Percentiles rank a stretch among this genome's conserved stretches.
These are phyloP conservation scores for Umbelopsis sp. DNA, from an alignment of 192 early-diverging fungal genomes.

Conservation along the genomic window DNA sequence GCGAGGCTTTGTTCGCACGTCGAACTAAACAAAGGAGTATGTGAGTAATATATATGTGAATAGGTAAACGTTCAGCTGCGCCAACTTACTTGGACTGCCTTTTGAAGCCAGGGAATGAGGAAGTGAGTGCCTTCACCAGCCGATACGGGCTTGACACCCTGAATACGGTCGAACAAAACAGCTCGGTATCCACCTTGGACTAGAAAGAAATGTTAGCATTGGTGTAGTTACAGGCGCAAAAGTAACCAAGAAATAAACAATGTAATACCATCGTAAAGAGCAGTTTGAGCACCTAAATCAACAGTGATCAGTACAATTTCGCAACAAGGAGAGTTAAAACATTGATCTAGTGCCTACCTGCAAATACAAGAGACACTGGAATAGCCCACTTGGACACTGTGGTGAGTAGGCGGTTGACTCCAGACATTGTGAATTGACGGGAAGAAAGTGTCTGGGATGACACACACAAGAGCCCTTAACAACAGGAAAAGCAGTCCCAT, in stretches of 20 bases:
- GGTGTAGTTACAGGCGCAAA: not conserved
- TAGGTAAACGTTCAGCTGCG: not conserved
- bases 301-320: not conserved
- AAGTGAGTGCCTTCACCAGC: constrained; percentile 96
- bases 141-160: constrained; percentile 83
- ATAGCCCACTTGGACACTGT: constrained; percentile 81
- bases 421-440: constrained; percentile 5
- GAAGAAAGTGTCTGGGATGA: too few species aligned
- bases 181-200: constrained; percentile 97
- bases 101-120: constrained; percentile 95
- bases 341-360: constrained; percentile 40
- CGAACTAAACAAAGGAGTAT: constrained; percentile 51
- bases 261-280: constrained; percentile 88
- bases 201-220: constrained; percentile 33
- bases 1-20: constrained; percentile 94
- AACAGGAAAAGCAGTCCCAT: too few species aligned
- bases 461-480: too few species aligned
- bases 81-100: constrained; percentile 56
- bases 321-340: not conserved
- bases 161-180: constrained; percentile 94
- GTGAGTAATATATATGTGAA: not conserved
- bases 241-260: not conserved
- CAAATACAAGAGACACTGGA: constrained; percentile 69
- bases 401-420: constrained; percentile 16
- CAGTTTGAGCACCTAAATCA: constrained; percentile 55